Evolutionary conservation across 164 flowering plant genomes (phyloP).

Genomic region (Vitis riparia): DNA sequence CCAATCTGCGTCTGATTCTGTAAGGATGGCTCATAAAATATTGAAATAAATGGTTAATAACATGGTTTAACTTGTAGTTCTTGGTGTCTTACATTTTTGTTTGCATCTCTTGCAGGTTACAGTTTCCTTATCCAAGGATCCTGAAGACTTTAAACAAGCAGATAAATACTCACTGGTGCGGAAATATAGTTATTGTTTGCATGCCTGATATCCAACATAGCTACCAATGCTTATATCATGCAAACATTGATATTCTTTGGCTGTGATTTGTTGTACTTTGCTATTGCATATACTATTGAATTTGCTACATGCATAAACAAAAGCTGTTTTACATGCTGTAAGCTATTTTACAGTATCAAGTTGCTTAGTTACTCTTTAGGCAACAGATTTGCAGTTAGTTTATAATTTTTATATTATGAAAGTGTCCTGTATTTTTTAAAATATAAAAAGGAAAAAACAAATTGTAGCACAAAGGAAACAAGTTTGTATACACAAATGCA

Average conservation of each 20-base stretch:
- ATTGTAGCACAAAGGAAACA: not conserved
- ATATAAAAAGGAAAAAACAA: not conserved
- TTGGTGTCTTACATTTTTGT: not conserved
- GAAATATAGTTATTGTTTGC: not conserved
- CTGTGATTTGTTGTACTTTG: not conserved
- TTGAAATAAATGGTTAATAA: constrained; percentile 4
- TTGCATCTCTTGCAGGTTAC: constrained; percentile 19
- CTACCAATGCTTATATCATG: not conserved
- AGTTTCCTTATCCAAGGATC: constrained; percentile 24
- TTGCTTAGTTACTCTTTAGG: not conserved
- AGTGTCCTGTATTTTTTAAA: not conserved
- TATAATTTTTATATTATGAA: not conserved
- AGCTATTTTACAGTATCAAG: not conserved
- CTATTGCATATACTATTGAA: not conserved
- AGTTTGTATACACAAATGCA: not conserved
- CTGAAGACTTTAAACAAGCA: constrained; percentile 18
- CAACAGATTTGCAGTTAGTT: not conserved
- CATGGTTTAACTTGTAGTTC: constrained; percentile 7
- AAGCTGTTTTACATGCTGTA: not conserved
- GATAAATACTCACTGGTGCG: constrained; percentile 34
- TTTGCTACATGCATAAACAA: not conserved
- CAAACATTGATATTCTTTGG: not conserved
- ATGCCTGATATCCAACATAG: not conserved
- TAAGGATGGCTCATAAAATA: constrained; percentile 24
- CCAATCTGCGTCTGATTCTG: constrained; percentile 26